These are phyloP conservation scores for Cyberlindnera samutprakarnensis DNA, from an alignment of 805 yeast genomes.

Conservation along the genomic window DNA sequence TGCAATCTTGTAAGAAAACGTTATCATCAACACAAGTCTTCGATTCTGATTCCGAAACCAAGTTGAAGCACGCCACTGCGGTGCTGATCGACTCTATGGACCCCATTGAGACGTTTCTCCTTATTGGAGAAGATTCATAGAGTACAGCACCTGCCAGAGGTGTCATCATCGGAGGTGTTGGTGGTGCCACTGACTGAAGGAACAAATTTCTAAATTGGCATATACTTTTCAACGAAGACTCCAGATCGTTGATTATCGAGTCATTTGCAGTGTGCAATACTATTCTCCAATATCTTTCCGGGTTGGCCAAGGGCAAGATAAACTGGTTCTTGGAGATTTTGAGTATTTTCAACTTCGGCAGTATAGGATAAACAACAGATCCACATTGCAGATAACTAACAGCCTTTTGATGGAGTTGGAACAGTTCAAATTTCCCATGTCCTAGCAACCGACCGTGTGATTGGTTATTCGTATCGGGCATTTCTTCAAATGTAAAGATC, in stretches of 20 bases:
- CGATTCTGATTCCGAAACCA: slow-evolving; percentile 24
- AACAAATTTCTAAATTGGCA: slow-evolving; percentile 37
- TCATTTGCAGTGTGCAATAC: slow-evolving; percentile 22
- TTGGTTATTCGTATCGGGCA: slow-evolving; percentile 6
- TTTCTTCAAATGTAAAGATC: slow-evolving; percentile 19
- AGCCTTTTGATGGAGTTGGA: slow-evolving; percentile 47
- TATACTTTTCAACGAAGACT: slow-evolving; percentile 21
- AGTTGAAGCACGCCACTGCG: slow-evolving; percentile 28
- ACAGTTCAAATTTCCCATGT: slow-evolving; percentile 53
- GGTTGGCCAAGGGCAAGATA: slow-evolving; percentile 61
- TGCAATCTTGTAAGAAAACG: no score
- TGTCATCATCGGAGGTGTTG: slow-evolving; percentile 3
- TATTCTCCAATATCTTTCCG: slow-evolving; percentile 69
- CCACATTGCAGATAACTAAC: slow-evolving; percentile 60
- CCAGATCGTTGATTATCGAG: slow-evolving; percentile 18
- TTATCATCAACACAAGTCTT: slow-evolving; percentile 36
- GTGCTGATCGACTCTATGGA: slow-evolving; percentile 26
- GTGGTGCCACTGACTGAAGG: slow-evolving; percentile 5
- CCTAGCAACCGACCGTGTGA: slow-evolving; percentile 43
- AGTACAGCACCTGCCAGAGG: no score
- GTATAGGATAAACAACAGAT: slow-evolving; percentile 62
- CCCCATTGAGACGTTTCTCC: neutral
- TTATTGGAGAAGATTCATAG: slow-evolving; percentile 2
- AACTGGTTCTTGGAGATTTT: slow-evolving; percentile 42
- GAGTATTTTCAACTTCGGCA: slow-evolving; percentile 55